Evolutionary conservation across 345 rosid genomes (phyloP).

Genomic region (Salix suchowensis): DNA sequence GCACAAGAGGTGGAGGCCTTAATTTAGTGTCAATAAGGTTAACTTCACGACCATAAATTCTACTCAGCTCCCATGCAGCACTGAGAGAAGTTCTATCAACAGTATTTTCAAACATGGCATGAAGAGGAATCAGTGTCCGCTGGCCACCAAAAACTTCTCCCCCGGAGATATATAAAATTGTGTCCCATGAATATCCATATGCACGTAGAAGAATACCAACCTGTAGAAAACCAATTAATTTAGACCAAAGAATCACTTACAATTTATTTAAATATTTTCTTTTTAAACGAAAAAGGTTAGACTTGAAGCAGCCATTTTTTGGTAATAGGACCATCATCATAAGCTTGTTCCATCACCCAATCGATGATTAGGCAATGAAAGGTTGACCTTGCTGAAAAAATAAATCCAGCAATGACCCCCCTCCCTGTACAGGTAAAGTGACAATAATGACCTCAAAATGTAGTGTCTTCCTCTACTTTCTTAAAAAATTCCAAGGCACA

Average conservation of each 20-base stretch:
- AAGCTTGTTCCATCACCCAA: neutral
- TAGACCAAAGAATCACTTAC: neutral
- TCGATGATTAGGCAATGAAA: neutral
- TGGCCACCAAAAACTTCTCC: slow-evolving; percentile 99
- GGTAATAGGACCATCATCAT: neutral
- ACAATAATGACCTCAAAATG: neutral
- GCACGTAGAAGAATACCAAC: slow-evolving; percentile 95
- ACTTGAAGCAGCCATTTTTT: slow-evolving; percentile 1
- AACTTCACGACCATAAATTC: slow-evolving; percentile 81
- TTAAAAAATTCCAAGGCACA: neutral
- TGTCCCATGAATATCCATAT: slow-evolving; percentile 87
- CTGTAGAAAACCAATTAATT: slow-evolving; percentile 32
- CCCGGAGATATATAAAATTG: slow-evolving; percentile 77
- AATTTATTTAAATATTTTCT: neutral
- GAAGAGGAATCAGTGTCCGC: slow-evolving; percentile 78
- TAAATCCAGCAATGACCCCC: neutral
- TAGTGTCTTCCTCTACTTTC: neutral
- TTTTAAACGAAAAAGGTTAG: neutral
- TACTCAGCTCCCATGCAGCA: slow-evolving; percentile 78
- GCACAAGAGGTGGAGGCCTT: slow-evolving; percentile 45
- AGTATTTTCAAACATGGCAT: slow-evolving; percentile 84
- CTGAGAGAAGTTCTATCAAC: slow-evolving; percentile 89
- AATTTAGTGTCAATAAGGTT: slow-evolving; percentile 41
- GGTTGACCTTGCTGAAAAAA: neutral
- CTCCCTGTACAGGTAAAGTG: neutral